These are phyloP conservation scores for Lipomyces sp. DNA, from an alignment of 805 yeast genomes.

Conservation along the genomic window DNA sequence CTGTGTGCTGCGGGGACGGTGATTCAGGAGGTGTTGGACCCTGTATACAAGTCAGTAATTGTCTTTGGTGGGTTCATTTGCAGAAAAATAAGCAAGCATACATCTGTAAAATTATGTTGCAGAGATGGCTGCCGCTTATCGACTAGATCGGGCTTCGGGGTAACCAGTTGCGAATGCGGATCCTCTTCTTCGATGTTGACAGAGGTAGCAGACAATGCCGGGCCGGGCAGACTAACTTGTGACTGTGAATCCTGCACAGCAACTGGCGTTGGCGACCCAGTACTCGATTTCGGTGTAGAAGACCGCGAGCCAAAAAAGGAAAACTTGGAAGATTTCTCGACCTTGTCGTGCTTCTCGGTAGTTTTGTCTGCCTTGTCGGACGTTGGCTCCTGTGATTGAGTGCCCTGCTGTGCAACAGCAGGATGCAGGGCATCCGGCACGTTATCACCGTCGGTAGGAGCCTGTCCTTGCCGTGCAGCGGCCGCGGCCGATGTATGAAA, in stretches of 20 bases:
- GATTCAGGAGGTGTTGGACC: conserved; percentile 16
- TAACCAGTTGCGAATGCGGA: conserved; percentile 11
- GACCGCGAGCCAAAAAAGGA: conserved; percentile 26
- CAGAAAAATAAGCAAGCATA: background rate
- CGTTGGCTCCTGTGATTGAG: conserved; percentile 8
- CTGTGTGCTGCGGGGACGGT: conserved; percentile 9
- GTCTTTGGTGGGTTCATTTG: background rate
- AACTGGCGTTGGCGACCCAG: conserved; percentile 20
- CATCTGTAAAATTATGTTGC: conserved; percentile 20
- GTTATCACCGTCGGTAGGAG: background rate
- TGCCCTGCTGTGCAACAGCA: conserved; percentile 8
- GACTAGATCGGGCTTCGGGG: conserved; percentile 34
- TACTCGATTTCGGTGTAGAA: conserved; percentile 20
- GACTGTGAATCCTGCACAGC: background rate
- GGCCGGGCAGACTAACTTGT: background rate
- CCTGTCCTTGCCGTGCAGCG: conserved; percentile 1
- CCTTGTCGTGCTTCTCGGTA: conserved; percentile 4
- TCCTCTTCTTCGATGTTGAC: conserved; percentile 4
- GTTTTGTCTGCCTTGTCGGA: conserved; percentile 7
- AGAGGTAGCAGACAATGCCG: background rate
- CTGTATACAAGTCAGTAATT: background rate
- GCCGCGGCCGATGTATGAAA: conserved; percentile 23
- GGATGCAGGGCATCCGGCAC: background rate
- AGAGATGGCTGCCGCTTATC: conserved; percentile 33
- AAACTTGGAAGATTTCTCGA: conserved; percentile 20